Conservation (phyloP, 2,329 filamentous ascomycete genomes). For the Mollisiaceae sp. region DNA sequence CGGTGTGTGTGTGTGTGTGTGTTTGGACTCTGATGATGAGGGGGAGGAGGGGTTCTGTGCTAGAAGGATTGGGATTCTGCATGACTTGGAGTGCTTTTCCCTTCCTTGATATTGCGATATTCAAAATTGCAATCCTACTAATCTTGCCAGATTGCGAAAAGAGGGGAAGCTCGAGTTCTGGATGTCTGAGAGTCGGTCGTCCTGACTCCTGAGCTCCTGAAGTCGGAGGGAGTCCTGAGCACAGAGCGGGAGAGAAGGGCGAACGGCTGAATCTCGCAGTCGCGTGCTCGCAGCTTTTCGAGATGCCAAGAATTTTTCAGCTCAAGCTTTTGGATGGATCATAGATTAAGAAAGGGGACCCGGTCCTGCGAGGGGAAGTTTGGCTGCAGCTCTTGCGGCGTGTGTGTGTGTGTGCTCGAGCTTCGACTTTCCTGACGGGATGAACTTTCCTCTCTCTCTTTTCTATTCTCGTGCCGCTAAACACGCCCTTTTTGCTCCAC, state of each 20-base stretch:
- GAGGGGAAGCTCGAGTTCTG: neutral
- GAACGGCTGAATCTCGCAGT: constrained; percentile 1
- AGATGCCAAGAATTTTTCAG: constrained; percentile 4
- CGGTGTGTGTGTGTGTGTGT: no score
- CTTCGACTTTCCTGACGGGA: neutral
- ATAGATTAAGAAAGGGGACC: neutral
- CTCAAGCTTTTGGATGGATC: constrained; percentile 1
- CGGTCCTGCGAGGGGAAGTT: no score
- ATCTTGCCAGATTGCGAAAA: neutral
- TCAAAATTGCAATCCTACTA: neutral
- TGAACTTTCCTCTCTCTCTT: neutral
- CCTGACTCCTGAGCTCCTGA: neutral
- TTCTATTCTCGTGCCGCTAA: neutral
- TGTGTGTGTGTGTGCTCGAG: neutral
- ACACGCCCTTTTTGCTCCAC: neutral
- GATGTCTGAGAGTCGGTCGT: neutral
- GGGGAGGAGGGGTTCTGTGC: no score
- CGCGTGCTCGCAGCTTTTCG: neutral
- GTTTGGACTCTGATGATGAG: no score
- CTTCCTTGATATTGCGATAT: no score
- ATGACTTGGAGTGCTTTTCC: no score
- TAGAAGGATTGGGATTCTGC: no score
- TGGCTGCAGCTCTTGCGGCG: neutral
- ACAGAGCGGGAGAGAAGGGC: neutral
- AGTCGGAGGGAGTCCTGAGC: neutral